Evolutionary conservation across 148 eudicot genomes (phyloP).

Genomic region (Heliamphora exappendiculata): DNA sequence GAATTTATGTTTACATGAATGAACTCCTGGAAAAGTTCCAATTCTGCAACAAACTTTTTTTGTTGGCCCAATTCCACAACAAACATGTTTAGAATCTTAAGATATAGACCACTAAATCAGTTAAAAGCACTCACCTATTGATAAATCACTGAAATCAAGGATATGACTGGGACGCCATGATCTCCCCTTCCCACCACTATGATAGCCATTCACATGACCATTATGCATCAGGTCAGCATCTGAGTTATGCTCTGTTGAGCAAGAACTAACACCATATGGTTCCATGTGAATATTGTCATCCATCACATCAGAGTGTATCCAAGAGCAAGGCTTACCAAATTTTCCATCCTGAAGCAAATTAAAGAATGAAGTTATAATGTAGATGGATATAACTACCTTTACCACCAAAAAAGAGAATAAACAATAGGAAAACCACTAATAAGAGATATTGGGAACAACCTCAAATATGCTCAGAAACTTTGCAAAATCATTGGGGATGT

Average conservation of each 20-base stretch:
- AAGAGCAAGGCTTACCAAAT: constrained; percentile 44
- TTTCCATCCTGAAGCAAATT: constrained; percentile 31
- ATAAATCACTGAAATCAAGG: constrained; percentile 79
- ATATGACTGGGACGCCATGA: constrained; percentile 66
- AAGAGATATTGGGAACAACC: constrained; percentile 32
- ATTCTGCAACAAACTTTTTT: no score
- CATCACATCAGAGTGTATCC: constrained; percentile 96
- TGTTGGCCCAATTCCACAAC: no score
- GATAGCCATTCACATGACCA: constrained; percentile 21
- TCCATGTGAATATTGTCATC: constrained; percentile 83
- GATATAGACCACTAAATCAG: not conserved
- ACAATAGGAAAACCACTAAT: not conserved
- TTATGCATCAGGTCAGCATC: constrained; percentile 21
- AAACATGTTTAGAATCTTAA: not conserved
- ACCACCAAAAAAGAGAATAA: not conserved
- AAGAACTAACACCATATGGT: constrained; percentile 24
- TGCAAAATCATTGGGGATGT: constrained; percentile 63
- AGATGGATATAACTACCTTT: not conserved
- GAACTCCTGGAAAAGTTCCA: not conserved
- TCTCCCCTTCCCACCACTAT: constrained; percentile 14
- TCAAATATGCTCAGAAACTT: constrained; percentile 37
- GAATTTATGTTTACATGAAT: not conserved
- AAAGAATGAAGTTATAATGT: not conserved
- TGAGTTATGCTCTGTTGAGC: constrained; percentile 16
- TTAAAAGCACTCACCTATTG: constrained; percentile 52